Conservation (phyloP, 208 protist species). For the Acanthamoeba lenticulata region DNA sequence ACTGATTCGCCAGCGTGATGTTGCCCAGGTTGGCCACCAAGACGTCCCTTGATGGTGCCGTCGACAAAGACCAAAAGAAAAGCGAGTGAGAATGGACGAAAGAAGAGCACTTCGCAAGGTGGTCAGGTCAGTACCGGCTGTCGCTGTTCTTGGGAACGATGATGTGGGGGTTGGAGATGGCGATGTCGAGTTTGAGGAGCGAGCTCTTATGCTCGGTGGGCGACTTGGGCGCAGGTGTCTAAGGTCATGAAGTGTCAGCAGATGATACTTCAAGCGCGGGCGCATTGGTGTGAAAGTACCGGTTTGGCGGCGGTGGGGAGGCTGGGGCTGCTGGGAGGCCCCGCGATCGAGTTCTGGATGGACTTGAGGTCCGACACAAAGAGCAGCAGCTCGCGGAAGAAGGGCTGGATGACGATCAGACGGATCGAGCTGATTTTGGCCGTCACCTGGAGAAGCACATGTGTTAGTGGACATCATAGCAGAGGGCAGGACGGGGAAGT, state of each 20-base stretch:
- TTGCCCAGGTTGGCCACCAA: constrained; percentile 41
- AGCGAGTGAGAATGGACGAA: background rate
- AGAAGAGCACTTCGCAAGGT: background rate
- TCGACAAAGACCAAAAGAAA: background rate
- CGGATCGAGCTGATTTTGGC: constrained; percentile 55
- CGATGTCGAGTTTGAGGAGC: constrained; percentile 56
- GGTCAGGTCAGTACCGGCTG: background rate
- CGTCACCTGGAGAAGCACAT: background rate
- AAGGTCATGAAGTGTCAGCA: background rate
- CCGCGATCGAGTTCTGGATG: background rate
- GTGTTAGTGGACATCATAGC: too few relatives aligned
- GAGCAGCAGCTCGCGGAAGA: constrained; percentile 62
- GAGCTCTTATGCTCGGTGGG: background rate
- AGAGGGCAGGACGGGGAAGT: background rate
- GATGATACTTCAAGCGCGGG: background rate
- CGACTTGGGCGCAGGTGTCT: background rate
- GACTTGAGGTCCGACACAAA: constrained; percentile 20
- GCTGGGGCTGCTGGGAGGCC: background rate
- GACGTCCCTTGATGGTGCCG: background rate
- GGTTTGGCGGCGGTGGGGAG: background rate
- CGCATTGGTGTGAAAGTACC: background rate
- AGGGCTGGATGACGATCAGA: constrained; percentile 26
- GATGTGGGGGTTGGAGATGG: constrained; percentile 55
- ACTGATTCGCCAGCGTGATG: constrained; percentile 23
- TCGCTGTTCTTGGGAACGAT: constrained; percentile 32